A percentile compares a stretch with the other conserved stretches of the same genome.
Conservation (phyloP, 805 yeast genomes). For the Lachancea meyersii region DNA sequence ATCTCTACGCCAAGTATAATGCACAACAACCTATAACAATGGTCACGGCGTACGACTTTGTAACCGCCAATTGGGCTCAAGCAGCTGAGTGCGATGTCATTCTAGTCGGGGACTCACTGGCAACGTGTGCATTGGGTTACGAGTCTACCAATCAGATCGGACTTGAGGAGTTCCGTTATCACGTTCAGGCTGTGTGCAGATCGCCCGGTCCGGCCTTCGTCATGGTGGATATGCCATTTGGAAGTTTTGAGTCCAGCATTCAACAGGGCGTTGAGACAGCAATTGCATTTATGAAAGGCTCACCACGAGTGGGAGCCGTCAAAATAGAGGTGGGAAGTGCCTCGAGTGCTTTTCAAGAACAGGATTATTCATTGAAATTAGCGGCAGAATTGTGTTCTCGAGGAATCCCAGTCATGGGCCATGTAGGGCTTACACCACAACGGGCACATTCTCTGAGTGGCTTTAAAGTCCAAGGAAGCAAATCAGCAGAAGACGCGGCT, state of each 20-base stretch:
- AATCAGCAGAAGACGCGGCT: slow-evolving; percentile 45
- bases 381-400: slow-evolving; percentile 50
- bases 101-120: slow-evolving; percentile 85
- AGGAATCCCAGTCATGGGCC: slow-evolving; percentile 90
- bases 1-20: slow-evolving; percentile 33
- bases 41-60: slow-evolving; percentile 85
- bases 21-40: slow-evolving; percentile 40
- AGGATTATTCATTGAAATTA: slow-evolving; percentile 44
- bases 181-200: slow-evolving; percentile 68
- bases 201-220: slow-evolving; percentile 61
- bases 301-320: slow-evolving; percentile 25
- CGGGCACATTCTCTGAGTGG: slow-evolving; percentile 75
- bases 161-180: slow-evolving; percentile 73
- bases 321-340: slow-evolving; percentile 74
- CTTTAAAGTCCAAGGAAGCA: slow-evolving; percentile 76
- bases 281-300: slow-evolving; percentile 35
- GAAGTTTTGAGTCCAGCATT: slow-evolving; percentile 63
- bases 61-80: slow-evolving; percentile 67
- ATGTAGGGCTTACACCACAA: slow-evolving; percentile 90
- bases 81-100: slow-evolving; percentile 60
- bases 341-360: slow-evolving; percentile 10
- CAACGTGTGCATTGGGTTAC: slow-evolving; percentile 87
- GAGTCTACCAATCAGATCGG: slow-evolving; percentile 67
- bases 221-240: slow-evolving; percentile 86
- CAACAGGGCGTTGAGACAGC: slow-evolving; percentile 69